Percentiles rank a stretch among this genome's conserved stretches.
Conservation (phyloP, 2,329 filamentous ascomycete genomes). For the Diplocarpon rosae region DNA sequence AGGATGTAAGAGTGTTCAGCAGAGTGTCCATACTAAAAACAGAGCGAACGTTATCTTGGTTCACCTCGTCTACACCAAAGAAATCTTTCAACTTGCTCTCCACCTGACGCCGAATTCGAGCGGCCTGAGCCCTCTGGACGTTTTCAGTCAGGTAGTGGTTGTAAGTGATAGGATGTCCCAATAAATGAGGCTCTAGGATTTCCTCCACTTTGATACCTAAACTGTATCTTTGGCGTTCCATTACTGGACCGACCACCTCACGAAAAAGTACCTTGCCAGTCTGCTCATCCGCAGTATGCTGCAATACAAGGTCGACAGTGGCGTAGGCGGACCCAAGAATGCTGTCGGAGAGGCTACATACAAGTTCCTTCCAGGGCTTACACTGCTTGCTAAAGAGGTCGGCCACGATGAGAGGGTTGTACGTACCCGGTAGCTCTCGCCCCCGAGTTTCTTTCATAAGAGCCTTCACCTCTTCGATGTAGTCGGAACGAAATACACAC, state of each 20-base stretch:
- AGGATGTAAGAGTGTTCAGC: neutral
- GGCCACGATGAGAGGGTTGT: slow-evolving; percentile 46
- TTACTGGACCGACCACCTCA: slow-evolving; percentile 31
- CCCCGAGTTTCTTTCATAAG: slow-evolving; percentile 33
- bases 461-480: slow-evolving; percentile 20
- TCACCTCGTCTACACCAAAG: slow-evolving; percentile 16
- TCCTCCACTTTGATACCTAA: slow-evolving; percentile 33
- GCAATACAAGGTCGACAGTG: slow-evolving; percentile 29
- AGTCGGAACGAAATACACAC: slow-evolving; percentile 31
- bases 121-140: slow-evolving; percentile 20
- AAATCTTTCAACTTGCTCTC: slow-evolving; percentile 16
- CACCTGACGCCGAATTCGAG: slow-evolving; percentile 10
- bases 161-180: slow-evolving; percentile 42
- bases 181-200: slow-evolving; percentile 36
- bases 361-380: slow-evolving; percentile 37
- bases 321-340: slow-evolving; percentile 27
- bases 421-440: slow-evolving; percentile 48
- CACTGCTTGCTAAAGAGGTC: slow-evolving; percentile 52
- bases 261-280: slow-evolving; percentile 30
- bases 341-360: slow-evolving; percentile 28
- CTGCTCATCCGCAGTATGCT: slow-evolving; percentile 30
- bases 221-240: slow-evolving; percentile 28
- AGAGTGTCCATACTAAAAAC: slow-evolving; percentile 14
- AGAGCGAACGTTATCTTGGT: slow-evolving; percentile 18
- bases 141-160: slow-evolving; percentile 35